phyloP scores from a whole-genome alignment of 208 protist genomes.

The Strigomonas culicis region DNA sequence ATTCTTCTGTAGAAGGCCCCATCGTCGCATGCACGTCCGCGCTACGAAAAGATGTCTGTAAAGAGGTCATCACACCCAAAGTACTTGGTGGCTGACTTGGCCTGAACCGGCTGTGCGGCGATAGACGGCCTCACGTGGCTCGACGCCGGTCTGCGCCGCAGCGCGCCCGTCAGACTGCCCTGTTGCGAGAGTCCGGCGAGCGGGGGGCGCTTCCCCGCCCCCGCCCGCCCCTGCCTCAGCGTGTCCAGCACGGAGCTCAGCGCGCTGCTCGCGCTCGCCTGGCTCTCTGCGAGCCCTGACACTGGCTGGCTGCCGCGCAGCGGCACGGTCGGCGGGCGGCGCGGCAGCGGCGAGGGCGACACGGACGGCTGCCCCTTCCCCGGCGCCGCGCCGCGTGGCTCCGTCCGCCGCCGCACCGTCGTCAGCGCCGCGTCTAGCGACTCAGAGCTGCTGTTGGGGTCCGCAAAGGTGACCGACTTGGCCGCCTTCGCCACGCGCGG shows the following conservation, averaged over 20 bases:
- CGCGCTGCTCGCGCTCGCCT: not conserved
- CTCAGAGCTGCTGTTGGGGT: not conserved
- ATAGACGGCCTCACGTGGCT: not conserved
- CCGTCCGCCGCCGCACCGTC: no score
- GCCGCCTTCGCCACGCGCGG: not conserved
- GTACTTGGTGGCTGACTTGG: slow-evolving; percentile 17
- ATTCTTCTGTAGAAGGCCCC: no score
- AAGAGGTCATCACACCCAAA: slow-evolving; percentile 54
- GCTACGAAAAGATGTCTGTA: slow-evolving; percentile 54
- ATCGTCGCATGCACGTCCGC: no score
- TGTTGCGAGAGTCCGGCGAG: no score
- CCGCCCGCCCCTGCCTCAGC: not conserved
- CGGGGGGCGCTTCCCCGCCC: no score
- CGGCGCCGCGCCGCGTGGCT: not conserved
- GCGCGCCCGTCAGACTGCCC: no score
- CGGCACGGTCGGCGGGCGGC: not conserved
- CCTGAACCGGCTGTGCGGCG: not conserved
- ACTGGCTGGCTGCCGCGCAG: not conserved
- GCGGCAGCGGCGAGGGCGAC: slow-evolving; percentile 2
- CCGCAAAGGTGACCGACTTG: not conserved
- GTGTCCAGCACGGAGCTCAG: slow-evolving; percentile 10
- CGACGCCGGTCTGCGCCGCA: not conserved
- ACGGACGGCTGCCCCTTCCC: not conserved
- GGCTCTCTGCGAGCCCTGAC: not conserved
- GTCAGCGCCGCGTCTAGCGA: slow-evolving; percentile 4